Evolutionary conservation across 1,139 yeast genomes (phyloP), one percentile per base, ranked within the genome.

Genomic region (Magnusiomyces suaveolens): DNA sequence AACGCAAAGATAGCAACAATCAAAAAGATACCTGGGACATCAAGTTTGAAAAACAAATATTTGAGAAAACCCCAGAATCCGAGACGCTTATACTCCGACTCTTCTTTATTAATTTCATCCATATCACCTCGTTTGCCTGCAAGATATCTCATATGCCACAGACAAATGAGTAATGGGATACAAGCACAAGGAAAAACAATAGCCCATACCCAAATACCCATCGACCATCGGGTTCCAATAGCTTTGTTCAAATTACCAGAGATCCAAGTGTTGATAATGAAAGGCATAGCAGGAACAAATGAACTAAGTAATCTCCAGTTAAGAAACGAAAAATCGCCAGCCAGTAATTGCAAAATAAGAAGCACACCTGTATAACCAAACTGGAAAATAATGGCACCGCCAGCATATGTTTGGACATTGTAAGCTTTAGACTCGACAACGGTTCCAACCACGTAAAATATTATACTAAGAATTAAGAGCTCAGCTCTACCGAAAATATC

Each of bases 191-290:
- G 90, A 72, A 82, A 76, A 58, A 85, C 82, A 64, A 83, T 82
- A 1, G 89, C 89, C 87, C 87, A 85, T 78, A 84, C 83, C 46
- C 84, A 90, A 61, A 84, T 81, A 62, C 83, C 83, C 81, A 83
- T 84, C 43, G 79, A 75, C 94, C 94, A 84, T 46, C 72, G 63
- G 46, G 51, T 43, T 53, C 71, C 74, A 44, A 72, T 66, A 10
- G 69, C 73, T 3, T 65, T 60, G 10, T 79, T 71, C 50, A 84
- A 71, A 60, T 81, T 73, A 64, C 89, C 90, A 25, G 82, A 70
- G 53, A 84, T 75, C 92, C 92, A 85, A 20, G 92, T 83, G 66
- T 83, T 85, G 67, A 85, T 82, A 60, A 85, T 79, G 61, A 77
- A 82, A 1, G 92, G 92, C 62, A 80, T 72, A 3, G 87, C 80